Evolutionary conservation across 2,329 filamentous ascomycete species (phyloP), one percentile per base, ranked within the genome.

Genomic region (Clonostachys chloroleuca): DNA sequence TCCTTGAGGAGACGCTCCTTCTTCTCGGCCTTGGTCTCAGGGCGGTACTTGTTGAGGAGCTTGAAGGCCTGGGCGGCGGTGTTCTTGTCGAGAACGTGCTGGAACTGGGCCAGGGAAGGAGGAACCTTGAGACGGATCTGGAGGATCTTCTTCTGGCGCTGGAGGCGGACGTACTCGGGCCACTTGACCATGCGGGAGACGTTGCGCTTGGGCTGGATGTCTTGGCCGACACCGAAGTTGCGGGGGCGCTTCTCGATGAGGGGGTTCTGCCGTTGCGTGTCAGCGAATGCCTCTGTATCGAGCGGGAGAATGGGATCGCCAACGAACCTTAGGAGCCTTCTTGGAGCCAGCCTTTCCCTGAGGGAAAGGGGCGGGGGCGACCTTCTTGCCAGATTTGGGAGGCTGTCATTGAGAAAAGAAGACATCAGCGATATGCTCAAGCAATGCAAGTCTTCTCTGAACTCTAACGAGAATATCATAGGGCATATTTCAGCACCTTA

Each of bases 351-450:
- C 89, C 85, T 95, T 96, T 68, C 86, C 83, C 80, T 92, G 86
- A 70, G 91, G 89, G 85, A 95, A 96, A 73, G 94, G 94, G 78
- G 94, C 91, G 72, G 94, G 81, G 66, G 94, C 94, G 77, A 89
- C 86, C 84, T 96, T 97, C 89, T 96, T 97, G 82, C 91, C 91
- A 68, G 80, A 72, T 81, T 97, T 99, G 72, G 92, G 89, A 87
- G 94, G 90, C 94, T 97, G 81, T 97, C 92, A 97, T 97, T 94
- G 92, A 97, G 92, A 90, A 95, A 92, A 94, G 88, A 95, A 90
- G 86, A 89, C 78, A 90, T 95, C 88, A 96, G 91, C 87, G 75
- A 81, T 79, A 83, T 82, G 85, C 81, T 86, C 44, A 86, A 79
- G 80, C 84, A 83, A 75, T 74, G 76, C 75, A 77, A 79, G 80